A percentile compares a stretch with the other conserved stretches of the same genome.
These are phyloP conservation scores for Sugiyamaella boreocaroliniensis DNA, from an alignment of 805 yeast genomes.

Conservation along the genomic window DNA sequence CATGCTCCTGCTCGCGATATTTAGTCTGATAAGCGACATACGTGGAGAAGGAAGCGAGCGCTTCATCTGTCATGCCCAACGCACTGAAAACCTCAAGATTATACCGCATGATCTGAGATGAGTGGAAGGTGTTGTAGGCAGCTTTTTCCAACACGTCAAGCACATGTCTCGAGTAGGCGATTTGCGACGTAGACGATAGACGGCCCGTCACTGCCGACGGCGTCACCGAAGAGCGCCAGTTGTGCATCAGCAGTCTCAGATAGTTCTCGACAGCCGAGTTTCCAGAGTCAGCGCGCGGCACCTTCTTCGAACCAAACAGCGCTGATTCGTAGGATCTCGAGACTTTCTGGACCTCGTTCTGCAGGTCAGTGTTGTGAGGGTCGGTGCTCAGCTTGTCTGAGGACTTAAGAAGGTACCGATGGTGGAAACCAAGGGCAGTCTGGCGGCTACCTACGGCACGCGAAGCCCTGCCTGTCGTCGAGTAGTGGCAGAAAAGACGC, in stretches of 20 bases:
- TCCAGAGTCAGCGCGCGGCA: slow-evolving; percentile 22
- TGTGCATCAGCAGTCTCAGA: slow-evolving; percentile 15
- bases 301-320: slow-evolving; percentile 11
- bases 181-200: slow-evolving; percentile 7
- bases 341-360: slow-evolving; percentile 12
- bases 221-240: slow-evolving; percentile 19
- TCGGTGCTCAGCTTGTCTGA: not conserved
- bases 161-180: slow-evolving; percentile 14
- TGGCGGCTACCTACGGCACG: slow-evolving; percentile 1
- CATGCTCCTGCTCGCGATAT: slow-evolving; percentile 18
- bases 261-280: slow-evolving; percentile 20
- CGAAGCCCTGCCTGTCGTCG: not conserved
- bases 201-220: slow-evolving; percentile 7
- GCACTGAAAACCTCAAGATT: slow-evolving; percentile 23
- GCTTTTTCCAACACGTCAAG: slow-evolving; percentile 16
- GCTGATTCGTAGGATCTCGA: slow-evolving; percentile 11
- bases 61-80: slow-evolving; percentile 27
- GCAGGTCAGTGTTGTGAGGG: not conserved
- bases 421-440: not conserved
- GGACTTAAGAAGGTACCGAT: not conserved
- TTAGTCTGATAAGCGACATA: slow-evolving; percentile 27
- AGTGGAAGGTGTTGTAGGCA: slow-evolving; percentile 28
- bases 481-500: not conserved
- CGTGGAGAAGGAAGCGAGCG: slow-evolving; percentile 28
- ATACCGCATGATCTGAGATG: slow-evolving; percentile 29